phyloP scores from a whole-genome alignment of 345 rosid species.

The Lagerstroemia speciosa region DNA sequence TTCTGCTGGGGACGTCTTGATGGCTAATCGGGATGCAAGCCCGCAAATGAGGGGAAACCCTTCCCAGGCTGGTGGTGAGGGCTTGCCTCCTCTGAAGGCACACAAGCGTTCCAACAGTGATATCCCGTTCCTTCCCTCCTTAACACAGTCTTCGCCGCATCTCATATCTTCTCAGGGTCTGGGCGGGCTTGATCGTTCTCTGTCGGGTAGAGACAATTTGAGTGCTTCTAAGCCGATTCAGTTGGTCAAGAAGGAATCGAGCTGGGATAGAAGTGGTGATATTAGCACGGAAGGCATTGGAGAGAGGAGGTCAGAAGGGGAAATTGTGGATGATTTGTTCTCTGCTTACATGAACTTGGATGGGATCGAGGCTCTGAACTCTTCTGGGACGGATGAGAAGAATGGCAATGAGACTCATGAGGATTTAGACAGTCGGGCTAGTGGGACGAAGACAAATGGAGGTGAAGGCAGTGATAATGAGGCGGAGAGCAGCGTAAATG shows the following conservation, averaged over 20 bases:
- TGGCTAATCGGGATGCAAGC: constrained; percentile 55
- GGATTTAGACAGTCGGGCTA: constrained; percentile 82
- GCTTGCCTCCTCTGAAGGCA: constrained; percentile 70
- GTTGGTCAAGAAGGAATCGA: constrained; percentile 39
- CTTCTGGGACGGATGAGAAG: constrained; percentile 71
- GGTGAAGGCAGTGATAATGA: constrained; percentile 84
- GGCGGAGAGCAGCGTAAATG: constrained; percentile 83
- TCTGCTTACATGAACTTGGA: constrained; percentile 96
- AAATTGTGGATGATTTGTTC: constrained; percentile 78
- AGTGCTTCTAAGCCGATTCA: constrained; percentile 32
- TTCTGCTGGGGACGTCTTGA: constrained; percentile 38
- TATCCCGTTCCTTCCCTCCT: constrained; percentile 55
- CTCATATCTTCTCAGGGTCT: constrained; percentile 42
- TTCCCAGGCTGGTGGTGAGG: constrained; percentile 45
- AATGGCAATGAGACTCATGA: constrained; percentile 59
- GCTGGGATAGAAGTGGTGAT: constrained; percentile 47
- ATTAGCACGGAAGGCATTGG: constrained; percentile 48
- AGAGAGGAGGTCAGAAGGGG: constrained; percentile 72
- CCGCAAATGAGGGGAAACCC: constrained; percentile 38
- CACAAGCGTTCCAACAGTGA: constrained; percentile 88
- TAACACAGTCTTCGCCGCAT: constrained; percentile 54
- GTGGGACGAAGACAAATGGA: constrained; percentile 82
- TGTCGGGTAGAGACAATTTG: constrained; percentile 35
- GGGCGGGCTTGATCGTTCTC: constrained; percentile 36
- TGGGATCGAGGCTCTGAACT: constrained; percentile 66